Evolutionary conservation across 2,329 filamentous ascomycete species (phyloP).

Genomic region (Fusarium devonianum): DNA sequence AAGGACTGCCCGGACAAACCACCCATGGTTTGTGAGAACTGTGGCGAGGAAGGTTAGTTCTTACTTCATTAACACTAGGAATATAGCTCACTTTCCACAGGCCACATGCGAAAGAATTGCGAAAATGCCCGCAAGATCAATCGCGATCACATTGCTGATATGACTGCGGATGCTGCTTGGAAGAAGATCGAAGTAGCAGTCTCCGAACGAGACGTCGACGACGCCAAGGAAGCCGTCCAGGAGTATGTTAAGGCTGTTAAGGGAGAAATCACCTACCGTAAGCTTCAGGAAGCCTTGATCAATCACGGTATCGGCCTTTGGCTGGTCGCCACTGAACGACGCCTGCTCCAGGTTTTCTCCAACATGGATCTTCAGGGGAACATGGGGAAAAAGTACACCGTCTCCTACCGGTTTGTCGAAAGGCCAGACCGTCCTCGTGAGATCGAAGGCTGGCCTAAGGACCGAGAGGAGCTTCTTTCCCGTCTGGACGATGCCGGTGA

Average conservation of each 20-base stretch:
- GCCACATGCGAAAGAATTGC: slow-evolving; percentile 64
- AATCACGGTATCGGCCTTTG: slow-evolving; percentile 60
- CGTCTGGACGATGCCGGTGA: slow-evolving; percentile 73
- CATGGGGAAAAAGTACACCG: slow-evolving; percentile 67
- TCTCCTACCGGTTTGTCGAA: slow-evolving; percentile 67
- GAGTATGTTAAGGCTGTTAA: slow-evolving; percentile 66
- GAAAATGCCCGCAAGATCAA: slow-evolving; percentile 66
- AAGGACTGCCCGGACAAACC: slow-evolving; percentile 69
- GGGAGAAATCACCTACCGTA: slow-evolving; percentile 63
- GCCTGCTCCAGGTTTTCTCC: slow-evolving; percentile 64
- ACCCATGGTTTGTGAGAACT: slow-evolving; percentile 66
- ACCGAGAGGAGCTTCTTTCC: slow-evolving; percentile 64
- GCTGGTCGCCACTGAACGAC: slow-evolving; percentile 68
- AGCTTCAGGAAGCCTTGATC: slow-evolving; percentile 69
- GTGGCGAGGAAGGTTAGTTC: slow-evolving; percentile 64
- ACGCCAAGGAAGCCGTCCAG: slow-evolving; percentile 65
- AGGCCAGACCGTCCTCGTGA: slow-evolving; percentile 67
- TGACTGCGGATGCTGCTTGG: slow-evolving; percentile 66
- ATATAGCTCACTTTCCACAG: slow-evolving; percentile 47
- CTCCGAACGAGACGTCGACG: slow-evolving; percentile 64
- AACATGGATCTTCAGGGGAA: slow-evolving; percentile 78
- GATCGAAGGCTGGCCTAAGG: slow-evolving; percentile 65
- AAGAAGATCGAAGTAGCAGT: slow-evolving; percentile 60
- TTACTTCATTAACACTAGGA: not conserved
- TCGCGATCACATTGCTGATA: slow-evolving; percentile 56